Conservation (phyloP, 345 rosid species). For the Salix caprea region DNA sequence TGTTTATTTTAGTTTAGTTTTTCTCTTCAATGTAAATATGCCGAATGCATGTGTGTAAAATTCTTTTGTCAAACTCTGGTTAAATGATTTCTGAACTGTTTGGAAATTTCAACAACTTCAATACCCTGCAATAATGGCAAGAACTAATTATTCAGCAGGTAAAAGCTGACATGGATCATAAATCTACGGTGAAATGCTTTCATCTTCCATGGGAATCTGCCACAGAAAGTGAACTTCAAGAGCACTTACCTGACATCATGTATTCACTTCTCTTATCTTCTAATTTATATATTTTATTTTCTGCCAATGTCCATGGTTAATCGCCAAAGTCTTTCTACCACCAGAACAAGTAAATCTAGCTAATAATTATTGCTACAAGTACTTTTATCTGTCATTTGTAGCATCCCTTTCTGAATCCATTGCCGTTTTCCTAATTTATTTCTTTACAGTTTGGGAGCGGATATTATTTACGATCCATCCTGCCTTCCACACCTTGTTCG, state of each 20-base stretch:
- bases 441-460: constrained; percentile 67
- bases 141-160: background rate
- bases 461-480: constrained; percentile 67
- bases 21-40: background rate
- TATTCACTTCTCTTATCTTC: constrained; percentile 26
- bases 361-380: background rate
- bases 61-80: too few relatives aligned
- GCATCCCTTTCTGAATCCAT: background rate
- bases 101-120: too few relatives aligned
- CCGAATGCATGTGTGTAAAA: background rate
- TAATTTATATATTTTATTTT: background rate
- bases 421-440: background rate
- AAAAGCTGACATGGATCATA: constrained; percentile 10
- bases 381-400: background rate
- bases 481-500: constrained; percentile 69
- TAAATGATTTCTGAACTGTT: too few relatives aligned
- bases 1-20: background rate
- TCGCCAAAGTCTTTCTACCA: background rate
- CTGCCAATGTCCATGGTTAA: background rate
- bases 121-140: too few relatives aligned
- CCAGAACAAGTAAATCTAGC: too few relatives aligned
- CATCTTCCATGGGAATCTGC: constrained; percentile 86
- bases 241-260: constrained; percentile 58
- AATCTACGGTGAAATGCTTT: constrained; percentile 54
- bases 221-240: constrained; percentile 39